Conservation (phyloP, 805 yeast genomes). For the Kodamaea laetipori region DNA sequence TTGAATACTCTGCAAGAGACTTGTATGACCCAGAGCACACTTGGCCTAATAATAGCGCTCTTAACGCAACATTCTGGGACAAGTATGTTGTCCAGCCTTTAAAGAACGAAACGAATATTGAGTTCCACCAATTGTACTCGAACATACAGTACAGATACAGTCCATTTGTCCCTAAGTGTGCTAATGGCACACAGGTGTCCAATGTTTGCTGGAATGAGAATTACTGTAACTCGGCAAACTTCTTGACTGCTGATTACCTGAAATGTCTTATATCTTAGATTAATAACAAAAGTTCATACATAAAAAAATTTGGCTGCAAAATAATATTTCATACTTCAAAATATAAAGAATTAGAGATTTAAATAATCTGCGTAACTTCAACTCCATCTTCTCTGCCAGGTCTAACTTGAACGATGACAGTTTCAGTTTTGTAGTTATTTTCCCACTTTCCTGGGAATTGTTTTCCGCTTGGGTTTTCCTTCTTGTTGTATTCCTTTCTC, state of each 20-base stretch:
- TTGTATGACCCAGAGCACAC: conserved; percentile 49
- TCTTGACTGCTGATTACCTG: conserved; percentile 32
- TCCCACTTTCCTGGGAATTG: conserved; percentile 43
- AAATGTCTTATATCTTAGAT: conserved; percentile 10
- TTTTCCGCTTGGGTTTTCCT: conserved; percentile 29
- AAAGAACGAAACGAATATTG: conserved; percentile 37
- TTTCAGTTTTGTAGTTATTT: conserved; percentile 37
- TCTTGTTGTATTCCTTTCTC: conserved; percentile 32
- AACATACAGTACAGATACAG: conserved; percentile 54
- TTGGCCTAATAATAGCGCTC: conserved; percentile 63
- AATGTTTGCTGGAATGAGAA: conserved; percentile 24
- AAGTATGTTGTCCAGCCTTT: conserved; percentile 48
- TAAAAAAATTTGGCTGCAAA: neutral
- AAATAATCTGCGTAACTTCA: conserved; percentile 28
- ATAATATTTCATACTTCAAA: neutral
- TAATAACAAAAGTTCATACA: neutral
- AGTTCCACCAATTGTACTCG: conserved; percentile 52
- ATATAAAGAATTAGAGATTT: no score
- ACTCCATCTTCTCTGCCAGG: conserved; percentile 27
- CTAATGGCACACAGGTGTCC: conserved; percentile 18
- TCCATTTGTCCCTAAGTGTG: conserved; percentile 56
- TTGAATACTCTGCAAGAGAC: conserved; percentile 66
- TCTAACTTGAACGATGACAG: conserved; percentile 22
- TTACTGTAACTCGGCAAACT: conserved; percentile 45
- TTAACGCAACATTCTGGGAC: conserved; percentile 73